Base-by-base conservation (phyloP, 1,284 basidiomycete genomes). In the Microbotryum saponariae region DNA sequence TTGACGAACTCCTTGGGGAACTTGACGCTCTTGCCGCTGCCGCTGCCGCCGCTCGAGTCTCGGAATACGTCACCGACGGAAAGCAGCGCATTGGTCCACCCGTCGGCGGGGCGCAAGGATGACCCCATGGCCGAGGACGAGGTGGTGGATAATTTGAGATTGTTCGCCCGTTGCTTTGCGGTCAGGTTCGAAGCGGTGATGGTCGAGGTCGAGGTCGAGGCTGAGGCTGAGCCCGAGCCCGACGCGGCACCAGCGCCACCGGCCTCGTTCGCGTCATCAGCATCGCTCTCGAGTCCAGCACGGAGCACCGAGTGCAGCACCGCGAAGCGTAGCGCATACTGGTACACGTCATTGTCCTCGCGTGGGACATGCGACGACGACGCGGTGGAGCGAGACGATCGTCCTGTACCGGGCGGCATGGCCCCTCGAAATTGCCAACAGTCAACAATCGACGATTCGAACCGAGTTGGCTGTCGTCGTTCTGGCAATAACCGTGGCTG, bases 1-100 rank as follows among this genome's bases (percentile, higher is more conserved):
- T 91, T 94, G 65, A 96, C 74, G 64, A 94, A 78, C 75, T 91
- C 91, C 76, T 96, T 91, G 0, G 92, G 91, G 74, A 92, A 94
- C 73, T 89, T 89, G 70, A 89, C 86, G 61, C 83, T 87, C 78
- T 88, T 90, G 54, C 83, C 80, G 9, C 85, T 21, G 65, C 58
- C 56, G 82, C 79, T 70, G 87, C 51, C 50, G 7, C 59, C 59
- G 29, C 21, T 20, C 48, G 60, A 57, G 52, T 61, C 61, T 48
- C 63, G 60, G 61, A 91, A 87, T 72, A 91, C 79, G 73, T 91
- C 88, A n/a, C 84, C 82, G 62, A 91, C 82, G 8, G 87, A 88
- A 69, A 88, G 77, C 65, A 85, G 59, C 3, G 68, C 64, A 37
- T 60, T 67, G 0, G 70, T 68, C 71, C 71, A 73, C 2, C 64